Evolutionary conservation across 1,284 basidiomycete genomes (phyloP).

Genomic region (Pseudozyma flocculosa): DNA sequence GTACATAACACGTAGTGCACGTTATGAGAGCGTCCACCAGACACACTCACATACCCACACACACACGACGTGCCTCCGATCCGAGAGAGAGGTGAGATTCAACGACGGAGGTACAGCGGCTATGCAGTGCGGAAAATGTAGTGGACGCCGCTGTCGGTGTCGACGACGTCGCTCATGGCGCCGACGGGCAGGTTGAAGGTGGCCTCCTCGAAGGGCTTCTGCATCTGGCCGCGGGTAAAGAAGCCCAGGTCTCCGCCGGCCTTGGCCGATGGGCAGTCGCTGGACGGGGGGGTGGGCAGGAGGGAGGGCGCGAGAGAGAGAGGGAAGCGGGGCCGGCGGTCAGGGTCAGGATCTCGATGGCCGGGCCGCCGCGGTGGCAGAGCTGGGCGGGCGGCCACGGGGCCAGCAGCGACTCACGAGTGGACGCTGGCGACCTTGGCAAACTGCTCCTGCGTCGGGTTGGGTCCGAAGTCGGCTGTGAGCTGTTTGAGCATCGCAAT

Average conservation of each 20-base stretch:
- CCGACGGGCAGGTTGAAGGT: conserved; percentile 78
- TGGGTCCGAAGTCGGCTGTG: conserved; percentile 33
- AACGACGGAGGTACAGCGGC: no score
- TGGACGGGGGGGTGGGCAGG: neutral
- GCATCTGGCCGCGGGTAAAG: conserved; percentile 90
- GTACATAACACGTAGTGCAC: no score
- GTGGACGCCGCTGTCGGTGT: conserved; percentile 94
- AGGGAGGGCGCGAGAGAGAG: neutral
- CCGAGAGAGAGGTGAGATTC: no score
- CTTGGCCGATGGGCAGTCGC: conserved; percentile 55
- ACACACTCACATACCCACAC: no score
- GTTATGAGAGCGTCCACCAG: no score
- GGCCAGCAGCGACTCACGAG: conserved; percentile 23
- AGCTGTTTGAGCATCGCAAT: conserved; percentile 67
- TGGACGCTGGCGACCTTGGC: conserved; percentile 45
- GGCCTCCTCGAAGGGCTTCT: conserved; percentile 94
- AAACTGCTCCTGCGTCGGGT: conserved; percentile 45
- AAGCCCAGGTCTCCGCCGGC: conserved; percentile 62
- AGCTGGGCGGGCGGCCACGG: no score
- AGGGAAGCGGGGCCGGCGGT: neutral
- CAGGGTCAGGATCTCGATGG: no score
- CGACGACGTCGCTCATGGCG: conserved; percentile 80
- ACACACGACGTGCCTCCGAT: no score
- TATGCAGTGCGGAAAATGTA: conserved; percentile 84
- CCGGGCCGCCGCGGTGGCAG: no score